Conservation (phyloP, 169 alveolate species). For the Eimeria tenella region DNA sequence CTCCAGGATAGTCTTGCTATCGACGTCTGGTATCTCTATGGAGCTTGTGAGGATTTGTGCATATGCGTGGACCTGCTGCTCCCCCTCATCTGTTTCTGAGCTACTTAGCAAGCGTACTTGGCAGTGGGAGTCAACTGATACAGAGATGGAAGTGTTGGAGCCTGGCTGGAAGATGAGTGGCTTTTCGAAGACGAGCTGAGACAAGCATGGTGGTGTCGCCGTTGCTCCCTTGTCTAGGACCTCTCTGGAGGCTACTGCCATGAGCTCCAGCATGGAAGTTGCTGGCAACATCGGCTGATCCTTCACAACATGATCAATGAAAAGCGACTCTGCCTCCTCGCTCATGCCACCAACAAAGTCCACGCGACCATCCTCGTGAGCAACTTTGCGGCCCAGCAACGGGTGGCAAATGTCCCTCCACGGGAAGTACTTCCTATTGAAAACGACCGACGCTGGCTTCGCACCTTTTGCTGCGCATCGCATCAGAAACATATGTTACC, state of each 20-base stretch:
- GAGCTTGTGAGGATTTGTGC: conserved; percentile 37
- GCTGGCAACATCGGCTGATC: conserved; percentile 77
- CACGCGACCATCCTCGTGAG: conserved; percentile 46
- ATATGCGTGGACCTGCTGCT: conserved; percentile 51
- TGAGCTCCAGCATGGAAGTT: conserved; percentile 74
- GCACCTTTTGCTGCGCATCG: conserved; percentile 31
- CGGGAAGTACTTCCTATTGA: conserved; percentile 64
- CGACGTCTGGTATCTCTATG: conserved; percentile 16
- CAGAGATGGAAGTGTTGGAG: background rate
- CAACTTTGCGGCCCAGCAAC: conserved; percentile 61
- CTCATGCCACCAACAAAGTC: conserved; percentile 42
- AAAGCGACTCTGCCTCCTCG: conserved; percentile 30
- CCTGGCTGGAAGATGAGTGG: conserved; percentile 55
- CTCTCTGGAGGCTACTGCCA: conserved; percentile 68
- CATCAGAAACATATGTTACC: background rate
- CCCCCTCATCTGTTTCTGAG: conserved; percentile 16
- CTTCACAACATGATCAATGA: conserved; percentile 73
- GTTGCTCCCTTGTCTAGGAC: background rate
- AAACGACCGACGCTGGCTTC: conserved; percentile 39
- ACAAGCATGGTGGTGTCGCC: conserved; percentile 40
- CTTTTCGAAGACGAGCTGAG: conserved; percentile 71
- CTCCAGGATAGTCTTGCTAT: background rate
- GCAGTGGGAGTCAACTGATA: conserved; percentile 47
- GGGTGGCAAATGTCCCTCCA: conserved; percentile 77
- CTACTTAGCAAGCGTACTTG: conserved; percentile 71